Evolutionary conservation across 495 filamentous ascomycete genomes (phyloP), one percentile per base, ranked within the genome.

Genomic region (Rostrohypoxylon terebratum): DNA sequence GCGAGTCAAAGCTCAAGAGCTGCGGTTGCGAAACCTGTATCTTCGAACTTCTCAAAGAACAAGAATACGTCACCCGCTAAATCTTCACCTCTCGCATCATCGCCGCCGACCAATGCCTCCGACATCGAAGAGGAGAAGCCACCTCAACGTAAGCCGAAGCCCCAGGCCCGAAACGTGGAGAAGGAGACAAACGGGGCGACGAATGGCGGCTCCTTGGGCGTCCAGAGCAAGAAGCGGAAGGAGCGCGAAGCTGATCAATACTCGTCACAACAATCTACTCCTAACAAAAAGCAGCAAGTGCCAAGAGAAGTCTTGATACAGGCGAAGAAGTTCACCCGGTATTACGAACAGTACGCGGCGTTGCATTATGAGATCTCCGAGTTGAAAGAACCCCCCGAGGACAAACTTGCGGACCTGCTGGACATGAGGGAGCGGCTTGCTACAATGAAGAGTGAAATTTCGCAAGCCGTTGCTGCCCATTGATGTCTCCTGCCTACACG

Each of bases 71-170:
- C 90, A 3, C 89, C 90, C 1, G 83, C 86, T 63, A 94, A 94
- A 70, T 92, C 91, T 0, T 93, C 92, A 4, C 90, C 91, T 3
- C 84, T 93, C 40, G 90, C 88, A 23, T 89, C 90, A 3, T 93
- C 91, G n/a, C 91, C 91, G 20, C 91, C 91, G 1, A 88, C 90
- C 14, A 93, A 93, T 78, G 89, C 89, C 5, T 92, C 91, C 3
- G 90, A 93, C 60, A 72, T 90, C 20, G 87, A 86, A 21, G 76
- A 79, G 21, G 72, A 76, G 40, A 55, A 76, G 40, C 59, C 67
- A 13, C 44, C 34, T 51, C 82, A 68, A 80, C 84, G 76, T 18
- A 76, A 75, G 25, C 62, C 73, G 14, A 74, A 80, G 18, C 63
- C 71, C 36, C 73, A 60, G 50, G 67, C 36, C 21, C 73, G 76